Conservation (phyloP, 75 land plant species). For the Isoetes taiwanensis region DNA sequence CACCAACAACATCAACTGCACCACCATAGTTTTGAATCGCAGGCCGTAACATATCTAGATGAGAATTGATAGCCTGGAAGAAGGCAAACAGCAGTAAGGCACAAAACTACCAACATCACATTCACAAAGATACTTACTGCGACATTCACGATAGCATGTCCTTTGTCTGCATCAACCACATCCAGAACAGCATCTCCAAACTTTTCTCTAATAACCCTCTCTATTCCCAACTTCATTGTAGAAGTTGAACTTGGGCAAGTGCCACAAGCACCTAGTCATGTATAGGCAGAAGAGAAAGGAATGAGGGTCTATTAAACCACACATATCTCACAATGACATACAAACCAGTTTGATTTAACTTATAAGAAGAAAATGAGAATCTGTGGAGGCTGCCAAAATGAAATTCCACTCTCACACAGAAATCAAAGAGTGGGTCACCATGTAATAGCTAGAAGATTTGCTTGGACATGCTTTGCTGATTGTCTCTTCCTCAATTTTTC, state of each 20-base stretch:
- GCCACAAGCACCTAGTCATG: conserved; percentile 79
- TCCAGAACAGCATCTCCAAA: conserved; percentile 82
- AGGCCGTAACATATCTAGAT: conserved; percentile 80
- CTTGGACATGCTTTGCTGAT: too few relatives aligned
- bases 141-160: conserved; percentile 35
- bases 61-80: conserved; percentile 70
- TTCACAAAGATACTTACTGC: conserved; percentile 29
- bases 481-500: too few relatives aligned
- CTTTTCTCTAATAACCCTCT: conserved; percentile 80
- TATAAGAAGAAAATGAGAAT: too few relatives aligned
- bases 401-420: too few relatives aligned
- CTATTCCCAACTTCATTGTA: conserved; percentile 98
- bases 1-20: conserved; percentile 64
- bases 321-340: too few relatives aligned
- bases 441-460: too few relatives aligned
- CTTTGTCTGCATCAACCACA: conserved; percentile 69
- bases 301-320: neutral
- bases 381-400: too few relatives aligned
- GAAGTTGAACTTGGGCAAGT: conserved; percentile 93
- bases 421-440: too few relatives aligned
- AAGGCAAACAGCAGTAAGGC: neutral
- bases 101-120: neutral
- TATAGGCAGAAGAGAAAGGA: neutral
- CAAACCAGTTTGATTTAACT: too few relatives aligned
- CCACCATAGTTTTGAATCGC: conserved; percentile 86